phyloP scores from a whole-genome alignment of 306 rosid species.

The Lotus japonicus region DNA sequence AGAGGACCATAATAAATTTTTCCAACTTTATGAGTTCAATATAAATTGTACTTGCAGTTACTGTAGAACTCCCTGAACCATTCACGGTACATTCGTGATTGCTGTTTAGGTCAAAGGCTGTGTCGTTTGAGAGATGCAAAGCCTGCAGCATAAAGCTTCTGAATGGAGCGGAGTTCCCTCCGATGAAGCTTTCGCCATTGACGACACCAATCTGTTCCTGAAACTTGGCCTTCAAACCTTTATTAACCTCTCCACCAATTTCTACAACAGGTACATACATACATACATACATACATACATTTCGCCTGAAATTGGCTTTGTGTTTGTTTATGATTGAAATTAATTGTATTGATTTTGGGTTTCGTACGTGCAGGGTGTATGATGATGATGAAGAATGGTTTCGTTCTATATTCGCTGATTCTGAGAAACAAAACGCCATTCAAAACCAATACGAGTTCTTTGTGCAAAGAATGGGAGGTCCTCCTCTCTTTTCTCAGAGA shows the following conservation, averaged over 20 bases:
- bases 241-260: conserved; percentile 76
- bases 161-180: conserved; percentile 75
- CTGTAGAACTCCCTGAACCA: neutral
- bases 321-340: too few species aligned
- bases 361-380: conserved; percentile 41
- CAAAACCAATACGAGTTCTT: conserved; percentile 89
- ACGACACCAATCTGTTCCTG: conserved; percentile 58
- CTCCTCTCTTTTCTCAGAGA: conserved; percentile 75
- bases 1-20: too few species aligned
- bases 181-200: conserved; percentile 70
- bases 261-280: conserved; percentile 73
- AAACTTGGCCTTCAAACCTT: conserved; percentile 74
- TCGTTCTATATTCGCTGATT: conserved; percentile 60
- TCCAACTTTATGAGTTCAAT: conserved; percentile 6
- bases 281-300: too few species aligned
- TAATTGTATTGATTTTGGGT: too few species aligned
- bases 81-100: neutral
- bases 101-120: neutral
- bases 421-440: conserved; percentile 71
- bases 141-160: conserved; percentile 65
- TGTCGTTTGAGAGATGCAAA: conserved; percentile 44
- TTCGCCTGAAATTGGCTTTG: too few species aligned
- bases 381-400: conserved; percentile 92
- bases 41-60: neutral
- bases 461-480: conserved; percentile 89